A percentile compares a stretch with the other conserved stretches of the same genome.
These are phyloP conservation scores for Herpetomonas samuelpessoai DNA, from an alignment of 208 protist genomes.

Conservation along the genomic window DNA sequence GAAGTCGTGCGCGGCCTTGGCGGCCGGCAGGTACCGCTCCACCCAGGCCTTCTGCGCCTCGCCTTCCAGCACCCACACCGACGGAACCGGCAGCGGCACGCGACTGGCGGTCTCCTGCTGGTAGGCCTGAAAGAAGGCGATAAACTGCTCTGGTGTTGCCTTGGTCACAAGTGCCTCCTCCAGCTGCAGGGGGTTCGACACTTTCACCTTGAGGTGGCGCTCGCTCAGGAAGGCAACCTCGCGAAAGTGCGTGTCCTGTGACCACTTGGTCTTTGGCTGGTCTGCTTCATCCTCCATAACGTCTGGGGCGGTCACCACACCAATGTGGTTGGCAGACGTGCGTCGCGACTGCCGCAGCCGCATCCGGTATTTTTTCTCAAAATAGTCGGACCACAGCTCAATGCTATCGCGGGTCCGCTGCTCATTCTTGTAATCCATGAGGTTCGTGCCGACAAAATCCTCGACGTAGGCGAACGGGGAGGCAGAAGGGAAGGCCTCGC, in stretches of 20 bases:
- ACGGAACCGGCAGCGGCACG: constrained; percentile 68
- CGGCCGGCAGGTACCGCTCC: constrained; percentile 62
- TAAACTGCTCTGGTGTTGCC: constrained; percentile 39
- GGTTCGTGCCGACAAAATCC: constrained; percentile 87
- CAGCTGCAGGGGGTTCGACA: constrained; percentile 69
- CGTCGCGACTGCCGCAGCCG: constrained; percentile 63
- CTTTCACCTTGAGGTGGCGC: constrained; percentile 70
- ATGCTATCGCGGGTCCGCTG: constrained; percentile 58
- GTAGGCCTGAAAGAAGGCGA: constrained; percentile 61
- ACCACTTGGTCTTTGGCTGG: constrained; percentile 76
- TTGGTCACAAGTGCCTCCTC: constrained; percentile 53
- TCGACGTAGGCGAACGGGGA: constrained; percentile 83
- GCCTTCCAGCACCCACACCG: constrained; percentile 80
- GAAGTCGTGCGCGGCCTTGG: constrained; percentile 48
- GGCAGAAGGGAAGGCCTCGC: not conserved
- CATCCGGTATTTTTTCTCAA: constrained; percentile 36
- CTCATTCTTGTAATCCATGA: constrained; percentile 38
- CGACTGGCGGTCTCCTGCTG: constrained; percentile 71
- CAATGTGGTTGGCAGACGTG: constrained; percentile 50
- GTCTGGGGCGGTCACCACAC: constrained; percentile 29
- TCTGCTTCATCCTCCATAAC: constrained; percentile 79
- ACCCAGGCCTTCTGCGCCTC: constrained; percentile 70
- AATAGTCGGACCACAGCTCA: constrained; percentile 61
- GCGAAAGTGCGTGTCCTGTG: constrained; percentile 68
- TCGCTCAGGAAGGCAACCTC: constrained; percentile 69